Evolutionary conservation across 768 basidiomycete species (phyloP).

Genomic region (Boletus insuetus): DNA sequence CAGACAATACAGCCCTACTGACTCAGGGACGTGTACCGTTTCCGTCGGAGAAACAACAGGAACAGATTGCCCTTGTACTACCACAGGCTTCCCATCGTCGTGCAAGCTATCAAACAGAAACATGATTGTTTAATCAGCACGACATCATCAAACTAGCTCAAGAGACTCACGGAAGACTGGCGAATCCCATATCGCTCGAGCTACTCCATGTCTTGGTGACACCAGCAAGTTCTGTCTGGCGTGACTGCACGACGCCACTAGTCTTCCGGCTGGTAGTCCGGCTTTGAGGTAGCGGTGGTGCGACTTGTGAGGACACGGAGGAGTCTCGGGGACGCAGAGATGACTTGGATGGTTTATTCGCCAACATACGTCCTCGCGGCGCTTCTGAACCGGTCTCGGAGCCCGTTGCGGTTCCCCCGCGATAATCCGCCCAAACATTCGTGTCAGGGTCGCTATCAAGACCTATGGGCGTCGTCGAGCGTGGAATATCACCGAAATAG

Average conservation of each 20-base stretch:
- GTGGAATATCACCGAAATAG: slow-evolving; percentile 29
- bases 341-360: slow-evolving; percentile 23
- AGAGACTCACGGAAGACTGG: slow-evolving; percentile 18
- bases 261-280: slow-evolving; percentile 26
- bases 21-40: slow-evolving; percentile 33
- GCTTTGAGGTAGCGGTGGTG: slow-evolving; percentile 16
- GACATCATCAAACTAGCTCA: background rate
- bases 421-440: slow-evolving; percentile 32
- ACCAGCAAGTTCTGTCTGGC: slow-evolving; percentile 30
- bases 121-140: background rate
- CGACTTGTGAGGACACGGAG: slow-evolving; percentile 26
- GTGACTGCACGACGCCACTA: slow-evolving; percentile 21
- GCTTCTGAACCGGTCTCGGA: slow-evolving; percentile 24
- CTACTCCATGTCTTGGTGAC: slow-evolving; percentile 33
- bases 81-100: slow-evolving; percentile 25
- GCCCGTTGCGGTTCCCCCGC: background rate
- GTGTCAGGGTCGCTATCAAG: slow-evolving; percentile 18
- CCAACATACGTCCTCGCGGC: slow-evolving; percentile 16
- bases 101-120: slow-evolving; percentile 8
- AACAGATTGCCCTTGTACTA: slow-evolving; percentile 6
- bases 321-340: slow-evolving; percentile 25
- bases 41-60: slow-evolving; percentile 26
- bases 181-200: slow-evolving; percentile 23
- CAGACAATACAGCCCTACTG: background rate
- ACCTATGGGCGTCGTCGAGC: slow-evolving; percentile 23